A percentile compares a stretch with the other conserved stretches of the same genome.
Conservation (phyloP, 129 eudicot species). For the Flaveria robusta region DNA sequence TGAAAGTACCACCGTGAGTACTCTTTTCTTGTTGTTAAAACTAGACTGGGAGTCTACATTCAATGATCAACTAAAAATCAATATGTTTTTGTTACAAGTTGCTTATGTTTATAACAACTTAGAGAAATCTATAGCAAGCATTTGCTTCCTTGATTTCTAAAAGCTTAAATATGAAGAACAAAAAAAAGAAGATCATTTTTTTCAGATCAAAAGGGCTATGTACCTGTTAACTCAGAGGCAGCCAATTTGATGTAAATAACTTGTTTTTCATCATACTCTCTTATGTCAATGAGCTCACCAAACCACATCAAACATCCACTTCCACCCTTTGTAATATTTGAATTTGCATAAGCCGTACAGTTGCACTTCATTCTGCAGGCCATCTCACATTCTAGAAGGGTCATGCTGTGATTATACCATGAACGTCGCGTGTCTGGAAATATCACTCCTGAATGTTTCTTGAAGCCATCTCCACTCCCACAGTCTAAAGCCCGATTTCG, state of each 20-base stretch:
- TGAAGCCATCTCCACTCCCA: constrained; percentile 29
- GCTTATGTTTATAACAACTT: too few species aligned
- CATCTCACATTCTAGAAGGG: constrained; percentile 37
- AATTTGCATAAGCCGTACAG: constrained; percentile 28
- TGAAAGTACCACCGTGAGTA: neutral
- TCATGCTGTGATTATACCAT: constrained; percentile 34
- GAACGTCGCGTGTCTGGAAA: constrained; percentile 39
- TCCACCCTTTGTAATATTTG: constrained; percentile 31
- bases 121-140: too few species aligned
- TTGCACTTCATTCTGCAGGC: constrained; percentile 34
- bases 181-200: too few species aligned
- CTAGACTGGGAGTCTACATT: neutral
- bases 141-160: neutral
- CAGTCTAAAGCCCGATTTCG: constrained; percentile 26
- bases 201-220: too few species aligned
- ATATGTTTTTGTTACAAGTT: too few species aligned
- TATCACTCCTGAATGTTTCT: constrained; percentile 22
- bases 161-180: too few species aligned
- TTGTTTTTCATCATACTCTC: constrained; percentile 12
- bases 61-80: too few species aligned
- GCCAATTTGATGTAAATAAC: constrained; percentile 38
- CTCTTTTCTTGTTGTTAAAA: neutral
- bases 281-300: constrained; percentile 33
- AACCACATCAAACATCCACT: constrained; percentile 46
- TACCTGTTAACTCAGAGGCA: constrained; percentile 38